A percentile compares a stretch with the other conserved stretches of the same genome.
Evolutionary conservation across 805 yeast species (phyloP).

Genomic region (Wickerhamiella spandovensis): DNA sequence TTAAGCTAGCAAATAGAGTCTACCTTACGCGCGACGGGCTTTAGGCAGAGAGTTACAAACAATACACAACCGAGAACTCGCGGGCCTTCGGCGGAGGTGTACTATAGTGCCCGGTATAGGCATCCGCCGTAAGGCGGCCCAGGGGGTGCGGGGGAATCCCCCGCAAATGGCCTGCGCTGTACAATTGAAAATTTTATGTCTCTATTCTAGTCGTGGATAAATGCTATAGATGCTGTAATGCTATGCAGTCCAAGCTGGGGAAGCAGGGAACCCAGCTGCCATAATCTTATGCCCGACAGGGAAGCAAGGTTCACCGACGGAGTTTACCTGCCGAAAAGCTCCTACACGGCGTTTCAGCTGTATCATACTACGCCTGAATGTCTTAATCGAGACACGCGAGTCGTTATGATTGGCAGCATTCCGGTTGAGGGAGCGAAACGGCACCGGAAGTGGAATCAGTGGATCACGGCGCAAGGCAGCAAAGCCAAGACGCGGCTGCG

Average conservation of each 20-base stretch:
- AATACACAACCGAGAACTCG: no score
- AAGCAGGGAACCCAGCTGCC: not conserved
- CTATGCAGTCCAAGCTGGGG: not conserved
- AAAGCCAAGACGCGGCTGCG: not conserved
- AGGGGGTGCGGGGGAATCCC: no score
- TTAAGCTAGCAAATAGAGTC: no score
- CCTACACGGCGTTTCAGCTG: conserved; percentile 24
- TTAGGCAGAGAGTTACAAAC: no score
- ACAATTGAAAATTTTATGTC: not conserved
- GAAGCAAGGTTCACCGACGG: conserved; percentile 7
- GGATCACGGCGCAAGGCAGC: not conserved
- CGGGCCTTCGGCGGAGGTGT: no score
- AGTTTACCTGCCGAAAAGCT: conserved; percentile 12
- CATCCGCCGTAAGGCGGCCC: no score
- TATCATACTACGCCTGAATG: conserved; percentile 18
- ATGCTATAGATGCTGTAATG: not conserved
- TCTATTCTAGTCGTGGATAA: not conserved
- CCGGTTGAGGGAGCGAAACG: conserved; percentile 9
- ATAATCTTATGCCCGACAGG: conserved; percentile 5
- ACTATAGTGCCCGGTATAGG: no score
- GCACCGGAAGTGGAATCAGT: not conserved
- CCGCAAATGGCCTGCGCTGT: no score
- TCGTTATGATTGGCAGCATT: conserved; percentile 23
- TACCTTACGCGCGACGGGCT: no score
- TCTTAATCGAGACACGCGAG: conserved; percentile 22